phyloP scores from a whole-genome alignment of 106 monocot species.

The Platanthera zijinensis region DNA sequence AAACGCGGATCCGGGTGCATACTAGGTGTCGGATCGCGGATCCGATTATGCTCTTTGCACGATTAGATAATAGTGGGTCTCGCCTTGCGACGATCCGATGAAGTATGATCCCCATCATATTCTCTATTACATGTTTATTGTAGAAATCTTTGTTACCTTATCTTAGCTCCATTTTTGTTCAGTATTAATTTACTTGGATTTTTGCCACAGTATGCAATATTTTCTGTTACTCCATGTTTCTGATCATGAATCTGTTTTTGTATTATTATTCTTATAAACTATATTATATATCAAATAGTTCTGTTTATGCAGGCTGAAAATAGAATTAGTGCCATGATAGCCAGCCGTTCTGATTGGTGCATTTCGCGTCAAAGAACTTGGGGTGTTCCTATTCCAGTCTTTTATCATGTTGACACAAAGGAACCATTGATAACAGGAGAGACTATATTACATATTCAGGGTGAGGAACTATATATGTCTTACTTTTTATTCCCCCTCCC shows the following conservation, averaged over 20 bases:
- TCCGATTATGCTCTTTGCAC: no score
- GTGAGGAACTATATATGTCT: slow-evolving; percentile 21
- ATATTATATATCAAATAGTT: neutral
- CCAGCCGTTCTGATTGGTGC: slow-evolving; percentile 95
- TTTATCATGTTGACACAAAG: slow-evolving; percentile 75
- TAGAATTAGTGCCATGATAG: slow-evolving; percentile 87
- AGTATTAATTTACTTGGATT: neutral
- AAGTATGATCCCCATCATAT: no score
- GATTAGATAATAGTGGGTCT: no score
- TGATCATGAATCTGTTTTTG: neutral
- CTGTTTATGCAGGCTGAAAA: slow-evolving; percentile 57
- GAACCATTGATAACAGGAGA: slow-evolving; percentile 87
- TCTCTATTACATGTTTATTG: neutral
- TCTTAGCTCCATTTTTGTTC: neutral
- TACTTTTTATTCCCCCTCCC: neutral
- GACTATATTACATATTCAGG: slow-evolving; percentile 75
- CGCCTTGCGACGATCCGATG: no score
- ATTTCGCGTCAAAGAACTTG: slow-evolving; percentile 97
- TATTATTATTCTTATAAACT: neutral
- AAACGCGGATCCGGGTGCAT: no score
- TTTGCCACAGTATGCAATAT: neutral
- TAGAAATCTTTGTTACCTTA: neutral
- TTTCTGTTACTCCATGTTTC: neutral
- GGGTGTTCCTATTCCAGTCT: slow-evolving; percentile 99
- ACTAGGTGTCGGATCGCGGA: no score